Conservation (phyloP, 495 filamentous ascomycete genomes). For the Penicillium cosmopolitanum region DNA sequence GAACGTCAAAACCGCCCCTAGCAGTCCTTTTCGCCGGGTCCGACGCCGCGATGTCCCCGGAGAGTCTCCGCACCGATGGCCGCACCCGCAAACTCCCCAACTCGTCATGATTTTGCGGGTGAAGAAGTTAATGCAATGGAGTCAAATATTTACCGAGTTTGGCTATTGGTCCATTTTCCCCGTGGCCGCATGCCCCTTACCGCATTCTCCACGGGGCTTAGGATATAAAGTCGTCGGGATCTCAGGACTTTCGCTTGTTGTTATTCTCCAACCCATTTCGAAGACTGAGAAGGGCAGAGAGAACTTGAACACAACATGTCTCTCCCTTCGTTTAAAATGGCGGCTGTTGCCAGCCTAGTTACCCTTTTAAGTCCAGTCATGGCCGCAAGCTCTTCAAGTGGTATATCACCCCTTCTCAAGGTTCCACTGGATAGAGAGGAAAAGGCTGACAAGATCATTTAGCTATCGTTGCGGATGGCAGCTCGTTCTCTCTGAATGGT, state of each 20-base stretch:
- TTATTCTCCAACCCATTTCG: not conserved
- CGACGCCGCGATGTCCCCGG: constrained; percentile 4
- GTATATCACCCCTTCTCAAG: not conserved
- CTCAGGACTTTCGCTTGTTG: not conserved
- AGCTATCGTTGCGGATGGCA: constrained; percentile 50
- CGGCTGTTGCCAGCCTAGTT: constrained; percentile 9
- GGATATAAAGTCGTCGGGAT: not conserved
- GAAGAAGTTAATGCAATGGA: not conserved
- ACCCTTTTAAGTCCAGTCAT: constrained; percentile 5
- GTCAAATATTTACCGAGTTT: not conserved
- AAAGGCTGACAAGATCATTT: not conserved
- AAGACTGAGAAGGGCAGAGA: not conserved
- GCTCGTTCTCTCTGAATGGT: constrained; percentile 52
- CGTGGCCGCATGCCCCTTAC: not conserved
- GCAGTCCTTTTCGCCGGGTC: constrained; percentile 7
- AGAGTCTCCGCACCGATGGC: not conserved
- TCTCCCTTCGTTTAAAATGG: constrained; percentile 3
- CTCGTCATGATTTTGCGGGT: constrained; percentile 1
- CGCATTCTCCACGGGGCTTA: constrained; percentile 6
- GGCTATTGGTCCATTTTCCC: not conserved
- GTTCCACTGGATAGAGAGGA: not conserved
- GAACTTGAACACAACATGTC: constrained; percentile 9
- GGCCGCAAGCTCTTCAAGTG: constrained; percentile 9
- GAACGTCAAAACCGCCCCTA: constrained; percentile 26
- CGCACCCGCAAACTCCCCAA: constrained; percentile 4